Evolutionary conservation across 1,284 basidiomycete genomes (phyloP).

Genomic region (Porogramme epimiltina): DNA sequence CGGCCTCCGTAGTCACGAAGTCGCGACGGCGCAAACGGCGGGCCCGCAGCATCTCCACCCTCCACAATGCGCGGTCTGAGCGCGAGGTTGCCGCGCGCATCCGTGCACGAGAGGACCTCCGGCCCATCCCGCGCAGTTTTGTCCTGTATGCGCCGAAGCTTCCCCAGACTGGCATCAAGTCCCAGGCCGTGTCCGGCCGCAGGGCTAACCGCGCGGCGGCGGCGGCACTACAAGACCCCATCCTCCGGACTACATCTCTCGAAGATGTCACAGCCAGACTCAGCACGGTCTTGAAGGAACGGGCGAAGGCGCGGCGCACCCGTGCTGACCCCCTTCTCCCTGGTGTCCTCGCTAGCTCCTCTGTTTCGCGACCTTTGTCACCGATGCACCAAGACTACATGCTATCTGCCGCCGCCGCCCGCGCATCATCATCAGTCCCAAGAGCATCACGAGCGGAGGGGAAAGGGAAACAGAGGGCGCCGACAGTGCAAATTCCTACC

Average conservation of each 20-base stretch:
- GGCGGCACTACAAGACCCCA: conserved; percentile 30
- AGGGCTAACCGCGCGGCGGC: conserved; percentile 14
- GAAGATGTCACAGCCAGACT: conserved; percentile 57
- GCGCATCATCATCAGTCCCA: conserved; percentile 2
- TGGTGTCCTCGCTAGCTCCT: background rate
- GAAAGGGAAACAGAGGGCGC: conserved; percentile 39
- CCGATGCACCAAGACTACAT: conserved; percentile 38
- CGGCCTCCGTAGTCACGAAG: conserved; percentile 34
- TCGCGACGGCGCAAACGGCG: conserved; percentile 43
- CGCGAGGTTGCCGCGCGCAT: conserved; percentile 58
- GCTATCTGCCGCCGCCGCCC: conserved; percentile 31
- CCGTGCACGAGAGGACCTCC: conserved; percentile 60
- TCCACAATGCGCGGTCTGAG: conserved; percentile 55
- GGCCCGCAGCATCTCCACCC: conserved; percentile 46
- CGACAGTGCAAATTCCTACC: background rate
- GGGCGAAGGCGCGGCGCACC: conserved; percentile 25
- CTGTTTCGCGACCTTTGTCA: conserved; percentile 10
- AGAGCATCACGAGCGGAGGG: conserved; percentile 17
- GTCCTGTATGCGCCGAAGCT: conserved; percentile 58
- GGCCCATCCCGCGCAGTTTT: conserved; percentile 66
- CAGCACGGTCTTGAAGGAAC: conserved; percentile 49
- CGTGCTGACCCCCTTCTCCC: conserved; percentile 12
- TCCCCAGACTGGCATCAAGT: conserved; percentile 21
- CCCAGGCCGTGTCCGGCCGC: conserved; percentile 6
- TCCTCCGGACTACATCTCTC: conserved; percentile 60